phyloP scores from a whole-genome alignment of 176 grass and related monocot species.

The Lolium rigidum region DNA sequence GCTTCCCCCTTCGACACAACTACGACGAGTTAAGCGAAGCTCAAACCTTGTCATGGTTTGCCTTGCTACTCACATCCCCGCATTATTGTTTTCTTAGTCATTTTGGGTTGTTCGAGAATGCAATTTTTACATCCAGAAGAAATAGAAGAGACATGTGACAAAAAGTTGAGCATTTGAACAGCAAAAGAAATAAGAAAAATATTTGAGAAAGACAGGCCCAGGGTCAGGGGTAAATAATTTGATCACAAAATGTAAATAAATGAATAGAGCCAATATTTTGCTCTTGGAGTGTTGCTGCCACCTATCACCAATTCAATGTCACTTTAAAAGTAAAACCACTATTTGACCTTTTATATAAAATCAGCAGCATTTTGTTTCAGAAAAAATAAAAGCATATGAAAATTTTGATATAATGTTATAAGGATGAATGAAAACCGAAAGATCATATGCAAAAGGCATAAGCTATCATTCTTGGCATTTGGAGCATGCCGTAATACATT shows the following conservation, averaged over 20 bases:
- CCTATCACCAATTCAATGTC: slow-evolving; percentile 27
- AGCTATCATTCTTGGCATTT: background rate
- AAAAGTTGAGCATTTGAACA: background rate
- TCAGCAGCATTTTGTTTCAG: background rate
- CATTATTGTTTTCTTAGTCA: background rate
- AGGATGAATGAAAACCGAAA: slow-evolving; percentile 6
- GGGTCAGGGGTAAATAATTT: slow-evolving; percentile 12
- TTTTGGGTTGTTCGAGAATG: background rate
- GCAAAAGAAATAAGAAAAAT: background rate
- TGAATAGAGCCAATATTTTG: slow-evolving; percentile 28
- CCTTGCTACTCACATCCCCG: too few relatives aligned
- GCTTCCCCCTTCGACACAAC: background rate
- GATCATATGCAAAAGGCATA: slow-evolving; percentile 19
- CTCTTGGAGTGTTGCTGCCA: slow-evolving; percentile 14
- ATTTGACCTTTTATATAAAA: background rate
- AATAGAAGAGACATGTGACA: background rate
- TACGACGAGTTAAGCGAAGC: slow-evolving; percentile 29
- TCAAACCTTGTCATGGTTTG: background rate
- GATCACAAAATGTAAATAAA: background rate
- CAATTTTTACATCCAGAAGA: slow-evolving; percentile 18
- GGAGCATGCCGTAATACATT: background rate
- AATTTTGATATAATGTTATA: background rate
- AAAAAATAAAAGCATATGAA: slow-evolving; percentile 9
- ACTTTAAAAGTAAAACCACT: slow-evolving; percentile 26
- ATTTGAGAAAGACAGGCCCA: background rate